A percentile compares a stretch with the other conserved stretches of the same genome.
phyloP scores from a whole-genome alignment of 2,329 filamentous ascomycete species.

The Nothophoma quercina region DNA sequence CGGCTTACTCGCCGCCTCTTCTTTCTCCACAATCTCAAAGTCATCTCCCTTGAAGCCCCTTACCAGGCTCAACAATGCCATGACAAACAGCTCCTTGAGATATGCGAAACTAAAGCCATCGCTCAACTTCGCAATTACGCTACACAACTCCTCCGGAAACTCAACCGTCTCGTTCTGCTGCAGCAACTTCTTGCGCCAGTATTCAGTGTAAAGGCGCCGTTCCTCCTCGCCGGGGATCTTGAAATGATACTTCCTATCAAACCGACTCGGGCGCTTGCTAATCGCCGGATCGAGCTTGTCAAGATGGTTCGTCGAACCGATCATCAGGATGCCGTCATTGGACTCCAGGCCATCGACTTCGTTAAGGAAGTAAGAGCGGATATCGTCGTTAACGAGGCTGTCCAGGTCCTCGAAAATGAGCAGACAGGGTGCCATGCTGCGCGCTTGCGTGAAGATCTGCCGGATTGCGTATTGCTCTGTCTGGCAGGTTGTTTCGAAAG shows the following conservation, averaged over 20 bases:
- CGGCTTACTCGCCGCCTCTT: conserved; percentile 30
- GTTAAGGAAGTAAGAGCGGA: conserved; percentile 74
- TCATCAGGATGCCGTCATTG: conserved; percentile 74
- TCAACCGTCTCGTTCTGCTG: conserved; percentile 41
- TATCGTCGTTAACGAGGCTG: conserved; percentile 64
- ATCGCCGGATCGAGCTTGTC: conserved; percentile 71
- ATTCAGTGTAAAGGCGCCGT: conserved; percentile 49
- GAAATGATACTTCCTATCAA: conserved; percentile 56
- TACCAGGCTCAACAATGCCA: conserved; percentile 47
- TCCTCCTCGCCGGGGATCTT: conserved; percentile 46
- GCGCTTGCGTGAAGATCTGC: conserved; percentile 57
- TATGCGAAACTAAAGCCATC: conserved; percentile 54
- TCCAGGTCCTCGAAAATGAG: conserved; percentile 76
- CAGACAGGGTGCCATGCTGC: conserved; percentile 69
- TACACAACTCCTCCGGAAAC: conserved; percentile 48
- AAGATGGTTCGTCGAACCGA: conserved; percentile 68
- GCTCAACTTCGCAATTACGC: conserved; percentile 44
- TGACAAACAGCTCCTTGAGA: conserved; percentile 53
- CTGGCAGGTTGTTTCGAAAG: conserved; percentile 52
- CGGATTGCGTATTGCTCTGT: conserved; percentile 61
- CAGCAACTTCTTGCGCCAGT: conserved; percentile 52
- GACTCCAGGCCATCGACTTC: conserved; percentile 72
- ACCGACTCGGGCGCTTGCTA: conserved; percentile 53
- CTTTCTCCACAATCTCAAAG: conserved; percentile 33
- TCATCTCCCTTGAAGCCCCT: conserved; percentile 36